Evolutionary conservation across 1,284 basidiomycete genomes (phyloP).

Genomic region (Wallemia ichthyophaga): DNA sequence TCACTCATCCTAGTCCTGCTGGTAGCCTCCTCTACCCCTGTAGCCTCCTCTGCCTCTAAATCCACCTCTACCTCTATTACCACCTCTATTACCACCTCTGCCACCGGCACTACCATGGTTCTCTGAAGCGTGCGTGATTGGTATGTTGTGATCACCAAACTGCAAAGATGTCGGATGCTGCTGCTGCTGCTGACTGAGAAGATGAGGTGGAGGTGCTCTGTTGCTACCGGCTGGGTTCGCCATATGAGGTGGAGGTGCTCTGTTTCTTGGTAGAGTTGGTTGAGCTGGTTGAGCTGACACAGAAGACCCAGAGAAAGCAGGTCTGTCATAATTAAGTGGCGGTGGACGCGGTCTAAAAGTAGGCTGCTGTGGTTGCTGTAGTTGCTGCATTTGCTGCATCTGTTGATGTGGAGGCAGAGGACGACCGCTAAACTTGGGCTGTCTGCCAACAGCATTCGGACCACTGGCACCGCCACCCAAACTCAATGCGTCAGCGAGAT

Average conservation of each 20-base stretch:
- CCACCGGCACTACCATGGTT: background rate
- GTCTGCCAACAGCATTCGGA: background rate
- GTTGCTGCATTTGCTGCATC: too few relatives aligned
- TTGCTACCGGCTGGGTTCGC: background rate
- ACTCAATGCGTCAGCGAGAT: background rate
- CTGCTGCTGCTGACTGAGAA: background rate
- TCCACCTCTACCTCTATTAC: background rate
- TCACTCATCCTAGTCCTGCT: too few relatives aligned
- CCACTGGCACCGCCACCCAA: too few relatives aligned
- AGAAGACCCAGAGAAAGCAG: too few relatives aligned
- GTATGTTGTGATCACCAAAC: background rate
- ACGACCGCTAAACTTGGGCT: background rate
- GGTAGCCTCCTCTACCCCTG: too few relatives aligned
- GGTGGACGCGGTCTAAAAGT: background rate
- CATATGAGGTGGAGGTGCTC: too few relatives aligned
- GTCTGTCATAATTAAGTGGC: too few relatives aligned
- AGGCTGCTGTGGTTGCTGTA: background rate
- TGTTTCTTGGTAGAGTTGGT: too few relatives aligned
- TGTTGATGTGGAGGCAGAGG: background rate
- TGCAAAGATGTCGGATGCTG: background rate
- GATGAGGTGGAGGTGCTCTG: background rate
- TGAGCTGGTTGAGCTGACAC: too few relatives aligned
- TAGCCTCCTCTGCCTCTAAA: background rate
- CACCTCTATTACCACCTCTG: background rate
- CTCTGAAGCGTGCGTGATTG: background rate